Percentiles rank a stretch among this genome's conserved stretches.
Conservation (phyloP, 768 basidiomycete genomes). For the Psilocybe tampanensis region DNA sequence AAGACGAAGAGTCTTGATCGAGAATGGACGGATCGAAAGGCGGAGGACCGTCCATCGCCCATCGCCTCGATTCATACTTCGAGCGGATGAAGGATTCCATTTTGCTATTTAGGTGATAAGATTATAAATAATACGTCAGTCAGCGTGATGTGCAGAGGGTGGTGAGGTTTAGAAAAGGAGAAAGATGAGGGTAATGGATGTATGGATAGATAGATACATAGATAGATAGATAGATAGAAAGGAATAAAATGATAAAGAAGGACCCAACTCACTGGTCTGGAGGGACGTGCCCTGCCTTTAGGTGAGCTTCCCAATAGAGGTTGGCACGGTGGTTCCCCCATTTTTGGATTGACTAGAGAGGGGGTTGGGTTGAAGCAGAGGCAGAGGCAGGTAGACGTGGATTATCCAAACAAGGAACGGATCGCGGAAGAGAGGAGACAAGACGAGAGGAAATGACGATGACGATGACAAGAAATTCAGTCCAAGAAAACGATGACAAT, state of each 20-base stretch:
- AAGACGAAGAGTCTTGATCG: too few relatives aligned
- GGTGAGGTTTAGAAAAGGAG: background rate
- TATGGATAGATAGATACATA: background rate
- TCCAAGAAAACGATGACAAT: background rate
- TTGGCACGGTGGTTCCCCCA: slow-evolving; percentile 97
- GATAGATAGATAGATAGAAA: background rate
- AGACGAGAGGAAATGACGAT: too few relatives aligned
- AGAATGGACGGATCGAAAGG: slow-evolving; percentile 82
- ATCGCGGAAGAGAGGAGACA: too few relatives aligned
- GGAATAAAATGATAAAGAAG: background rate
- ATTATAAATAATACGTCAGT: too few relatives aligned
- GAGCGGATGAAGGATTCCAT: slow-evolving; percentile 97
- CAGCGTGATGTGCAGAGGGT: too few relatives aligned
- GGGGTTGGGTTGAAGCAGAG: too few relatives aligned
- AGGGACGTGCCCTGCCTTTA: slow-evolving; percentile 88
- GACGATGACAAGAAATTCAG: background rate
- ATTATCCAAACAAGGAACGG: too few relatives aligned
- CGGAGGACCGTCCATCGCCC: slow-evolving; percentile 90
- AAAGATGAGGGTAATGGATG: too few relatives aligned
- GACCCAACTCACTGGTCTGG: slow-evolving; percentile 91
- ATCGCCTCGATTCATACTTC: slow-evolving; percentile 92
- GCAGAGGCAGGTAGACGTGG: too few relatives aligned
- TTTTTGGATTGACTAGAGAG: slow-evolving; percentile 67
- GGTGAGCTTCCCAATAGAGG: slow-evolving; percentile 95
- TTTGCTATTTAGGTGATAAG: too few relatives aligned